Percentiles rank a stretch among this genome's conserved stretches.
Evolutionary conservation across 192 early-diverging fungal genomes (phyloP).

Genomic region (Coemansia sp.): DNA sequence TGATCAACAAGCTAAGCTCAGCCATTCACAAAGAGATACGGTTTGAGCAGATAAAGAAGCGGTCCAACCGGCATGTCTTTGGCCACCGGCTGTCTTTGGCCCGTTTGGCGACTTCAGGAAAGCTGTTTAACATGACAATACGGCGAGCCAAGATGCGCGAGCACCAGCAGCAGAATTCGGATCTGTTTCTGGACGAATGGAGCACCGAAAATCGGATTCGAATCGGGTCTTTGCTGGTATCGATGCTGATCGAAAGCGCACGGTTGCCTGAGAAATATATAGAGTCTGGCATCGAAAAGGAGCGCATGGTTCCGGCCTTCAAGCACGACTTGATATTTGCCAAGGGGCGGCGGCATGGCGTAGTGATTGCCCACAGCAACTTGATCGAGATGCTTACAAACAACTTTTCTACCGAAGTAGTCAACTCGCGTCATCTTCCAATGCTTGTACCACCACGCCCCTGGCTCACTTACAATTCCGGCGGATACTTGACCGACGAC

Average conservation of each 20-base stretch:
- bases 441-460: conserved; percentile 92
- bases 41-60: conserved; percentile 70
- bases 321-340: conserved; percentile 63
- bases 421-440: conserved; percentile 79
- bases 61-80: conserved; percentile 60
- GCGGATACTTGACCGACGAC: conserved; percentile 79
- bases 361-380: conserved; percentile 66
- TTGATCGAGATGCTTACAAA: conserved; percentile 67
- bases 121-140: conserved; percentile 78
- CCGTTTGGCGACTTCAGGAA: conserved; percentile 69
- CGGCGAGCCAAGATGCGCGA: conserved; percentile 66
- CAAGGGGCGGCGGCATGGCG: conserved; percentile 67
- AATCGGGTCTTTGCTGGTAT: conserved; percentile 59
- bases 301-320: conserved; percentile 73
- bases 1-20: conserved; percentile 59
- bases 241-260: conserved; percentile 68
- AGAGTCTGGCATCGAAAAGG: conserved; percentile 58
- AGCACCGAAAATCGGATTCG: conserved; percentile 57
- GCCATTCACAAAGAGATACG: conserved; percentile 82
- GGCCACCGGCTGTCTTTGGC: conserved; percentile 57
- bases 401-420: conserved; percentile 56
- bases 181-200: conserved; percentile 51
- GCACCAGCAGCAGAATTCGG: conserved; percentile 47
- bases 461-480: conserved; percentile 81
- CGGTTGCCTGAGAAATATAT: conserved; percentile 60